Evolutionary conservation across 2,329 filamentous ascomycete species (phyloP), one percentile per base, ranked within the genome.

Genomic region (Penicillium sp.): DNA sequence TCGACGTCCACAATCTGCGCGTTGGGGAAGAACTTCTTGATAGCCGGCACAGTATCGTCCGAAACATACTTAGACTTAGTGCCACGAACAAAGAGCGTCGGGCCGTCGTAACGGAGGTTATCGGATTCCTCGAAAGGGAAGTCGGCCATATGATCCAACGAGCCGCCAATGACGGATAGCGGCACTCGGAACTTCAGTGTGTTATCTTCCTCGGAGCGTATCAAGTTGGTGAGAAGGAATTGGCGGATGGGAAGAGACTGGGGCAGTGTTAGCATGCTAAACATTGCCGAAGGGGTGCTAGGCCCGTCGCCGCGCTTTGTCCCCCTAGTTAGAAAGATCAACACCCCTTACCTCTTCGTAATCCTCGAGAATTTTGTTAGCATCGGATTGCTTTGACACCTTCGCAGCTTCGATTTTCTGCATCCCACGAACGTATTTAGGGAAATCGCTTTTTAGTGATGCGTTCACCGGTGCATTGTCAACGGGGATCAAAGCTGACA

Each of bases 381-480:
- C 93, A 48, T 96, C 89, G 16, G 83, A 83, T 66, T 90, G 88
- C 63, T 83, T 87, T 15, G 82, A 86, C 19, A 92, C 81, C 10
- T 81, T 78, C 0, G 85, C 84, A 1, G 83, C 81, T 59, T 96
- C 89, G 54, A 99, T 88, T 61, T 85, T 83, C 68, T 86, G 86
- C 92, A 99, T 96, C 57, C 86, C 93, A 52, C 85, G 84, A 23
- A 96, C 82, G 75, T 97, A 97, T 60, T 84, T 85, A 4, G 81
- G 84, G 71, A 97, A 97, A 68, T 88, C 85, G 61, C 83, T 85
- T 61, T 84, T 83, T 4, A 97, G 81, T 0, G 84, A 82, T 15
- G 89, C 89, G 71, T 95, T 91, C 9, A 96, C 82, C 2, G 93
- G 93, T 4, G 92, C 91, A 71, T 97, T 97, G 78, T 97, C 93